These are phyloP conservation scores for Rhodotorula diobovata DNA, from an alignment of 768 basidiomycete species.

Conservation along the genomic window DNA sequence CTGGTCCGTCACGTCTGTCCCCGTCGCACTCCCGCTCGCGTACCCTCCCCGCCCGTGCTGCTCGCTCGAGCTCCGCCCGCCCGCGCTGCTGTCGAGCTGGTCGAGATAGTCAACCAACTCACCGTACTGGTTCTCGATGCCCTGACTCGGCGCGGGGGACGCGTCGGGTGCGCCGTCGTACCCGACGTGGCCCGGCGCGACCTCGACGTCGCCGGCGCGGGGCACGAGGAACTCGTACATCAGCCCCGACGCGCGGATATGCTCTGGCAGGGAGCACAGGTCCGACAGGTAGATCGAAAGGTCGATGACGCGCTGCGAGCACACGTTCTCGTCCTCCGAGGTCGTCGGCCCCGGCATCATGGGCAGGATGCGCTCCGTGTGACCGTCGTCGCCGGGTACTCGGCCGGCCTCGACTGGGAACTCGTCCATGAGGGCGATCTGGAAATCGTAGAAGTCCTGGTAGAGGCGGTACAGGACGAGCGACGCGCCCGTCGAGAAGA, in stretches of 20 bases:
- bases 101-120: conserved; percentile 44
- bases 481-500: conserved; percentile 59
- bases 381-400: conserved; percentile 45
- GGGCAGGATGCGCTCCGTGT: conserved; percentile 65
- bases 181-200: conserved; percentile 12
- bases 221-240: conserved; percentile 77
- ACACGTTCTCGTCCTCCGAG: conserved; percentile 75
- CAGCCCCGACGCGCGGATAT: conserved; percentile 73
- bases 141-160: conserved; percentile 25
- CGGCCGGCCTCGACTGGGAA: conserved; percentile 92
- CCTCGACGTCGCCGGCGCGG: conserved; percentile 61
- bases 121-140: conserved; percentile 42
- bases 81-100: conserved; percentile 36
- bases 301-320: conserved; percentile 71
- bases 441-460: conserved; percentile 98
- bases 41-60: neutral
- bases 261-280: conserved; percentile 70
- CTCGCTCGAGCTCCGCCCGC: neutral
- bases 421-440: conserved; percentile 74
- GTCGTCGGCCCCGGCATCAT: conserved; percentile 95
- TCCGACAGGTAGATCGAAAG: conserved; percentile 81
- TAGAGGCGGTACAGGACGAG: conserved; percentile 90
- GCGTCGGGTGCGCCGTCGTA: conserved; percentile 13
- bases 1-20: conserved; percentile 14
- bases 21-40: neutral